These are phyloP conservation scores for Letharia lupina DNA, from an alignment of 495 filamentous ascomycete species.

Conservation along the genomic window DNA sequence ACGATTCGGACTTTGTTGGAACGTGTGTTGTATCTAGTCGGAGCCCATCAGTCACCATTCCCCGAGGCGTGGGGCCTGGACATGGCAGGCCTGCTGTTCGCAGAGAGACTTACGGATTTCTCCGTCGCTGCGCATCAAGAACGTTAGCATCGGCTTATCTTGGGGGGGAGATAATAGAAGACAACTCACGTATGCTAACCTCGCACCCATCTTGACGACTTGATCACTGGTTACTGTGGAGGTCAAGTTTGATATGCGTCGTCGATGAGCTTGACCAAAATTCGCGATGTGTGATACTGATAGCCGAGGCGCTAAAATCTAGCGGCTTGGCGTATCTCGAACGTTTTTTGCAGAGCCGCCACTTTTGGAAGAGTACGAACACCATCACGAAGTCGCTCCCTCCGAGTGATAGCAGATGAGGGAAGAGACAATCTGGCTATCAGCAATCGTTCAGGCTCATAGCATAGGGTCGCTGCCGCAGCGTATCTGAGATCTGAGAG, in stretches of 20 bases:
- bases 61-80: neutral
- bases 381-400: neutral
- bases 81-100: neutral
- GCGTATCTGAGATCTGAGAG: neutral
- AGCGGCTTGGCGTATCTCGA: conserved; percentile 9
- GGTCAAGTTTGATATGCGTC: conserved; percentile 5
- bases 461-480: neutral
- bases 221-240: neutral
- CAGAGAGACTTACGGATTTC: conserved; percentile 70
- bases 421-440: conserved; percentile 1
- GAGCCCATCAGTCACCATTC: conserved; percentile 11
- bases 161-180: conserved; percentile 21
- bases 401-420: neutral
- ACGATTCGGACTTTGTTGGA: conserved; percentile 94
- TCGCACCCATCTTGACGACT: conserved; percentile 58
- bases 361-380: neutral
- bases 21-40: conserved; percentile 82
- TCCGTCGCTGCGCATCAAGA: conserved; percentile 55
- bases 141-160: conserved; percentile 25
- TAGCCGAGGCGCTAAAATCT: conserved; percentile 16
- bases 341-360: conserved; percentile 15
- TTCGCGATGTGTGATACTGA: conserved; percentile 10
- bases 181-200: conserved; percentile 64
- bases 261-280: conserved; percentile 36
- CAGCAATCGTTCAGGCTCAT: neutral